Evolutionary conservation across 176 grass and related monocot species (phyloP), one percentile per base, ranked within the genome.

Genomic region (Oryza punctata): DNA sequence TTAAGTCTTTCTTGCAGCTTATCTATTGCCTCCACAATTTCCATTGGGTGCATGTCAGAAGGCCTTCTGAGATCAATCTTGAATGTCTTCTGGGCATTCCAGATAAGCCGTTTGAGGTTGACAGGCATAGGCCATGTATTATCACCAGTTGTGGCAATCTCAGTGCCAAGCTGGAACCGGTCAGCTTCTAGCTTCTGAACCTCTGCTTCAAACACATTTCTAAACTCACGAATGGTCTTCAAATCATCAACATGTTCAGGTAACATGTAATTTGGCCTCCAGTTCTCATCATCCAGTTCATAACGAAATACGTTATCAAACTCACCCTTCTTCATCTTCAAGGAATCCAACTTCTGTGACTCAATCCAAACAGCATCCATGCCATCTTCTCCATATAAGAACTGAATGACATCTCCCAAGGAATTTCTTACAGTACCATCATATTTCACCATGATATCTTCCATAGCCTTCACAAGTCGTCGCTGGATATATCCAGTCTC

Each of bases 351-450:
- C 37, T 98, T 98, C 50, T 95, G 96, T 13, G 80, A 78, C 75
- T 98, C 96, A 63, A 98, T 98, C 96, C 96, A 98, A 75, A 98
- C 96, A 60, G 93, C 87, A 89, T 98, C 96, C 96, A 98, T 98
- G 64, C 93, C 96, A 95, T 98, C 96, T 73, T 98, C 96, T 74
- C 96, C 96, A 78, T 98, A 98, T 54, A 98, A 83, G 72, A 98
- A 98, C 74, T 98, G 96, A 76, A 98, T 98, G 54, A 94, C 93
- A 83, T 98, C 96, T 16, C 96, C 96, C 10, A 98, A 69, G n/a
- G 96, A 98, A 67, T 98, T 98, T 81, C 96, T 90, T 30, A 98
- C 96, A 45, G 96, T 98, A 15, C 93, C 93, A 79, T 98, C 96
- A 81, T 98, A 98, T 76, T 98, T 98, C 12, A 98, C 96, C 93